Evolutionary conservation across 179 eudicot species (phyloP).

Genomic region (Pouteria campechiana): DNA sequence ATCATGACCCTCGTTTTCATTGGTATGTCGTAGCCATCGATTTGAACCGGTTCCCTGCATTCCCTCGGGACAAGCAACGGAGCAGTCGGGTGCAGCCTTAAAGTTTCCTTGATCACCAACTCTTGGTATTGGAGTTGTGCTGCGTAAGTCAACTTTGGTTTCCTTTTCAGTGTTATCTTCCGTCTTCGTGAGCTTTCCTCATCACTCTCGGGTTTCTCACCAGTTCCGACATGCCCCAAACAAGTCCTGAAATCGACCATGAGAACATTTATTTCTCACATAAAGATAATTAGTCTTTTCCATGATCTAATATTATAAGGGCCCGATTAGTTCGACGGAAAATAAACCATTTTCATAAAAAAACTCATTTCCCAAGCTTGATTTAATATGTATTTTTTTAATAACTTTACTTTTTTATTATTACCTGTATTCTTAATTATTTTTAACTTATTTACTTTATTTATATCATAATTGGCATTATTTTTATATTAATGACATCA

Average conservation of each 20-base stretch:
- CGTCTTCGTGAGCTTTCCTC: conserved; percentile 32
- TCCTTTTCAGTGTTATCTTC: conserved; percentile 16
- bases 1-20: conserved; percentile 30
- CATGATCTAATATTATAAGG: conserved; percentile 21
- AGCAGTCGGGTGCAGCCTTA: conserved; percentile 42
- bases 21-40: conserved; percentile 37
- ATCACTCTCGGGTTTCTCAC: conserved; percentile 20
- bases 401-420: too few relatives aligned
- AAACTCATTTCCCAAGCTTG: too few relatives aligned
- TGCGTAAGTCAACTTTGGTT: conserved; percentile 20
- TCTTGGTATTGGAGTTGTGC: conserved; percentile 24
- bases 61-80: conserved; percentile 55
- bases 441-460: too few relatives aligned
- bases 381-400: too few relatives aligned
- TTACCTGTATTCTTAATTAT: too few relatives aligned
- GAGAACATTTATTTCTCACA: too few relatives aligned
- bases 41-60: conserved; percentile 22
- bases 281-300: too few relatives aligned
- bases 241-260: too few relatives aligned
- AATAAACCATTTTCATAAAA: too few relatives aligned
- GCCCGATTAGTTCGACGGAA: conserved; percentile 32
- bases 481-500: too few relatives aligned
- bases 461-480: too few relatives aligned
- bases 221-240: conserved; percentile 44
- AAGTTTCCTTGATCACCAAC: conserved; percentile 27